phyloP scores from a whole-genome alignment of 2,329 filamentous ascomycete genomes.

The Aschersonia sp. region DNA sequence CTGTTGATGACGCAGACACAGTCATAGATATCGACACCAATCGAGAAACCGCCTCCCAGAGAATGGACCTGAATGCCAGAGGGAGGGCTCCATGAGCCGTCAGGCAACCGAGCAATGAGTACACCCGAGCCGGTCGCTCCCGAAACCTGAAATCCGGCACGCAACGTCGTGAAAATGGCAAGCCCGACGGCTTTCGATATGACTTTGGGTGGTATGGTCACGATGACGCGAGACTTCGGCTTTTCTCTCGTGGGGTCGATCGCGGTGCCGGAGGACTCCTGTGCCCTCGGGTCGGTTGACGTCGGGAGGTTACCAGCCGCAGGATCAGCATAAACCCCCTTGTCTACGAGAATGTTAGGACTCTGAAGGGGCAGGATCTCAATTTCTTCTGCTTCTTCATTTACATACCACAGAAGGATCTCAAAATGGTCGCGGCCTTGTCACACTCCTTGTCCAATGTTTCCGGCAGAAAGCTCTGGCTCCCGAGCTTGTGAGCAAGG shows the following conservation, averaged over 20 bases:
- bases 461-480: constrained; percentile 74
- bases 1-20: constrained; percentile 80
- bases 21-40: constrained; percentile 78
- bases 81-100: constrained; percentile 64
- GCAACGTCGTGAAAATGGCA: constrained; percentile 59
- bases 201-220: constrained; percentile 42
- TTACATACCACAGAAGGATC: constrained; percentile 67
- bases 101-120: constrained; percentile 44
- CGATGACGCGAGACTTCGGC: constrained; percentile 30
- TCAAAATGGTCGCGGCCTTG: constrained; percentile 73
- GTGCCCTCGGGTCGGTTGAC: constrained; percentile 16
- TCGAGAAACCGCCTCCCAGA: constrained; percentile 63
- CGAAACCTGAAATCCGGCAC: constrained; percentile 49
- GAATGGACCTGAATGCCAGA: constrained; percentile 73
- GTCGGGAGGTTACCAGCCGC: constrained; percentile 12
- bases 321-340: constrained; percentile 34
- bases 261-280: constrained; percentile 11
- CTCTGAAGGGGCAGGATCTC: not conserved
- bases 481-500: constrained; percentile 68
- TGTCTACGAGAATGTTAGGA: constrained; percentile 19
- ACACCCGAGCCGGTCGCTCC: constrained; percentile 54
- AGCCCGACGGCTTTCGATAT: constrained; percentile 52
- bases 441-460: constrained; percentile 80
- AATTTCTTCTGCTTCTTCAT: not conserved
- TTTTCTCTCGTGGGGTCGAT: constrained; percentile 21